Percentiles rank a stretch among this genome's conserved stretches.
phyloP scores from a whole-genome alignment of 257 asterid species.

The Cordia subcordata region DNA sequence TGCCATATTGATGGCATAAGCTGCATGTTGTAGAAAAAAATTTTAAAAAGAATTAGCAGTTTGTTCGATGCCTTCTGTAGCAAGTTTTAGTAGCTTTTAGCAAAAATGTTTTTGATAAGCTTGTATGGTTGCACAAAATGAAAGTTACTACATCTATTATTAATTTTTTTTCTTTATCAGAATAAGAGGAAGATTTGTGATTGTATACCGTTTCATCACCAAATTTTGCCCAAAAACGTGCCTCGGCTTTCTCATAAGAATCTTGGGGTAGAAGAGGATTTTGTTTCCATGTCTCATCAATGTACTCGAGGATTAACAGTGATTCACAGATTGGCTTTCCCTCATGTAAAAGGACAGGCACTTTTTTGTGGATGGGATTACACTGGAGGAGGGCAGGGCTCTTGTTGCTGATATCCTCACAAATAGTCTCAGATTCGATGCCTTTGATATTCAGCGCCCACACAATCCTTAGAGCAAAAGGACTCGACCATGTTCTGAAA shows the following conservation, averaged over 20 bases:
- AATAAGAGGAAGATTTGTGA: neutral
- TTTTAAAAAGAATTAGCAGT: neutral
- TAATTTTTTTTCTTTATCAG: neutral
- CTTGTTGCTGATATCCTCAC: constrained; percentile 54
- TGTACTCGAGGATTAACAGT: constrained; percentile 65
- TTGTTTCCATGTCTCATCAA: constrained; percentile 66
- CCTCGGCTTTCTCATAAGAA: constrained; percentile 54
- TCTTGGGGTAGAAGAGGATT: constrained; percentile 55
- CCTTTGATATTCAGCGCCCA: constrained; percentile 60
- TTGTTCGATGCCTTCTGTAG: neutral
- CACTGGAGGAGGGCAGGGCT: constrained; percentile 46
- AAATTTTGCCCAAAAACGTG: constrained; percentile 74
- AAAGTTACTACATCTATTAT: neutral
- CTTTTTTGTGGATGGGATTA: constrained; percentile 54
- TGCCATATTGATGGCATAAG: constrained; percentile 36
- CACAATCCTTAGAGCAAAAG: constrained; percentile 42
- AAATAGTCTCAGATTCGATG: constrained; percentile 36
- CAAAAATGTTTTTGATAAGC: neutral
- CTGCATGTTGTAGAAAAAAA: constrained; percentile 22
- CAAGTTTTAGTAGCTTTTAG: too few species aligned
- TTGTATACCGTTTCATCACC: constrained; percentile 57
- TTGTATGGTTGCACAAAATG: neutral
- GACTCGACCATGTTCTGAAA: constrained; percentile 69
- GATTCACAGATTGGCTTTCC: constrained; percentile 67
- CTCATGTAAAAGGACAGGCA: constrained; percentile 72